These are phyloP conservation scores for Talaromyces sp. DNA, from an alignment of 2,329 filamentous ascomycete species.

Conservation along the genomic window DNA sequence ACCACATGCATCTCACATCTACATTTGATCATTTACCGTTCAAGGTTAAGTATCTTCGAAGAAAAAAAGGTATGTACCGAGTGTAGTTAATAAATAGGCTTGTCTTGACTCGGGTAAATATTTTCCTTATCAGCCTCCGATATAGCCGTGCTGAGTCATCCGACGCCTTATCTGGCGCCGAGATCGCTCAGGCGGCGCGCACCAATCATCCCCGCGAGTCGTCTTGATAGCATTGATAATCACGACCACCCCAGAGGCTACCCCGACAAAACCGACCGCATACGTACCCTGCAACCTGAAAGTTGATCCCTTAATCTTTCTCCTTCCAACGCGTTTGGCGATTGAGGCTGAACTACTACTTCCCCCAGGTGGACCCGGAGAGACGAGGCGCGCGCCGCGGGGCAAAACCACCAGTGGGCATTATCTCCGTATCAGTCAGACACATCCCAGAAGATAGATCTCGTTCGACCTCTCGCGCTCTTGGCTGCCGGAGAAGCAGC, in stretches of 20 bases:
- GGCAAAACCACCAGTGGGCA: background rate
- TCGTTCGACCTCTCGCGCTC: background rate
- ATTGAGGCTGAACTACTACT: background rate
- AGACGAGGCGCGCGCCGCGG: background rate
- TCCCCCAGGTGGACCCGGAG: background rate
- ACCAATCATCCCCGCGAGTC: background rate
- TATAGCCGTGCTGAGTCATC: background rate
- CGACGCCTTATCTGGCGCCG: background rate
- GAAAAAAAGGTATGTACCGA: no score
- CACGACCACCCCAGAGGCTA: background rate
- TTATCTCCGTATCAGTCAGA: background rate
- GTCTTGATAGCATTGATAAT: background rate
- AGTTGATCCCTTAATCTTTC: background rate
- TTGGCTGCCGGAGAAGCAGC: background rate
- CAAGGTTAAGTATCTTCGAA: no score
- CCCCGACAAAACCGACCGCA: background rate
- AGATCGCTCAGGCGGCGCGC: background rate
- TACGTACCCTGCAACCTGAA: background rate
- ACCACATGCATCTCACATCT: background rate
- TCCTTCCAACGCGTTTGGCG: background rate
- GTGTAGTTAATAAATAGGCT: no score
- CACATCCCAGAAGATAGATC: background rate
- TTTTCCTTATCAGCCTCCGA: background rate
- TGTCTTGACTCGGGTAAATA: no score
- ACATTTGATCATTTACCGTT: no score